Base-by-base conservation (phyloP, 2,329 filamentous ascomycete species). In the Coniochaeta hoffmannii region DNA sequence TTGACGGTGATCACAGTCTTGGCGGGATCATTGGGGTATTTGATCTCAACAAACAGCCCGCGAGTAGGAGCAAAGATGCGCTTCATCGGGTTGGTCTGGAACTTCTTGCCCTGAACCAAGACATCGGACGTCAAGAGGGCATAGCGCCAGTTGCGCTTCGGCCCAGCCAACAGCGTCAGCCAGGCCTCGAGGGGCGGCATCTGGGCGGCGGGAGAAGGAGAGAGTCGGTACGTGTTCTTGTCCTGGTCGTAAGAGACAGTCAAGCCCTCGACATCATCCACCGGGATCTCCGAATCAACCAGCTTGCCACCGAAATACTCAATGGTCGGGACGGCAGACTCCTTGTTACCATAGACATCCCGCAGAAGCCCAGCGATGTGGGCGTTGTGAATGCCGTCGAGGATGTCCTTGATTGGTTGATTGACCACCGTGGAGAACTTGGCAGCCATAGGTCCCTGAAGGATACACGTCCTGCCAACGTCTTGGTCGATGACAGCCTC, bases 291-390 rank as follows among this genome's bases (percentile, higher is more conserved):
- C 10, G 80, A 71, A 34, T 90, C 87, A 41, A 89, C 81, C 32
- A 92, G 79, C 73, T 92, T 90, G 64, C 93, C 93, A 61, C 94
- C 94, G 63, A 99, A 97, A 73, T 97, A 99, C 71, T 99, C 94
- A 17, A 95, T 85, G 53, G 86, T 81, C 0, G 94, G 94, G 22
- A 99, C 89, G 53, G 83, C 80, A 26, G 81, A 79, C 60, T 86
- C 83, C 58, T 95, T 83, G 55, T 83, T 85, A 38, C 75, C 77
- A 68, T 99, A 99, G 36, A 93, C 74, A 66, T 99, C 94, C 62
- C 80, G 77, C 34, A 90, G 85, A 58, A 99, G 75, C 59, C 79
- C 81, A 63, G 87, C 77, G 67, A 99, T 97, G 70, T 99, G 95
- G 41, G 86, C 83, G 55, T 93, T 75, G 73, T 97, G 93, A 57